Percentiles rank a stretch among this genome's conserved stretches.
Evolutionary conservation across 768 basidiomycete species (phyloP).

Genomic region (Termitomyces bulborhizus): DNA sequence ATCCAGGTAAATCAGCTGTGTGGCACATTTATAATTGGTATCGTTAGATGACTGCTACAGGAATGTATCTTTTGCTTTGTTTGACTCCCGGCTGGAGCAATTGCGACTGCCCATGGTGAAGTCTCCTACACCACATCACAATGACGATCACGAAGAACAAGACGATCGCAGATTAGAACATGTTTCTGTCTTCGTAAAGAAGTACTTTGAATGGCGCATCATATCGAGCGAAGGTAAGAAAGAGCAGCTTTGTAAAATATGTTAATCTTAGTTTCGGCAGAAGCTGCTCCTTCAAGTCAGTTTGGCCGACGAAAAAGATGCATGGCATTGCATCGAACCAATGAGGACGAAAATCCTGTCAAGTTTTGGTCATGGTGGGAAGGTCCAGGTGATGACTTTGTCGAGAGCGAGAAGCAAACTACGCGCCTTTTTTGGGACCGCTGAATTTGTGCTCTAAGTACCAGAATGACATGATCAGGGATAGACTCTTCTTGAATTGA

Average conservation of each 20-base stretch:
- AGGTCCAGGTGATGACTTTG: not conserved
- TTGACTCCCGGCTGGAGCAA: conserved; percentile 53
- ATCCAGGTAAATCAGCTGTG: conserved; percentile 1
- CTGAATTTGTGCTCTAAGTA: not conserved
- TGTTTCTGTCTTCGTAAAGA: conserved; percentile 35
- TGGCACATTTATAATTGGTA: not conserved
- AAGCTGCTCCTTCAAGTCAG: not conserved
- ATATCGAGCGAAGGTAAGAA: conserved; percentile 35
- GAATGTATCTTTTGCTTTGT: conserved; percentile 39
- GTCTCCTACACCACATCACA: conserved; percentile 14
- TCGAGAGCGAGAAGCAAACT: not conserved
- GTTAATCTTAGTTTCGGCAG: not conserved
- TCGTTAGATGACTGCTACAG: not conserved
- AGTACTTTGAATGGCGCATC: conserved; percentile 51
- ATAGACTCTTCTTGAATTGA: not conserved
- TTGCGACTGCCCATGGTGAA: conserved; percentile 44
- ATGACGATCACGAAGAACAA: not conserved
- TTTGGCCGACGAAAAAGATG: not conserved
- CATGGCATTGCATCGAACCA: conserved; percentile 3
- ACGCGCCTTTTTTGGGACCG: conserved; percentile 5
- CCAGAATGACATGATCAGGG: too few relatives aligned
- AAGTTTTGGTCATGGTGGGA: conserved; percentile 13
- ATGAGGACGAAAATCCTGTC: not conserved
- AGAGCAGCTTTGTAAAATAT: not conserved
- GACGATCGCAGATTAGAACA: conserved; percentile 22